Percentiles rank a stretch among this genome's conserved stretches.
These are phyloP conservation scores for Trichophyton simii DNA, from an alignment of 2,329 filamentous ascomycete genomes.

Conservation along the genomic window DNA sequence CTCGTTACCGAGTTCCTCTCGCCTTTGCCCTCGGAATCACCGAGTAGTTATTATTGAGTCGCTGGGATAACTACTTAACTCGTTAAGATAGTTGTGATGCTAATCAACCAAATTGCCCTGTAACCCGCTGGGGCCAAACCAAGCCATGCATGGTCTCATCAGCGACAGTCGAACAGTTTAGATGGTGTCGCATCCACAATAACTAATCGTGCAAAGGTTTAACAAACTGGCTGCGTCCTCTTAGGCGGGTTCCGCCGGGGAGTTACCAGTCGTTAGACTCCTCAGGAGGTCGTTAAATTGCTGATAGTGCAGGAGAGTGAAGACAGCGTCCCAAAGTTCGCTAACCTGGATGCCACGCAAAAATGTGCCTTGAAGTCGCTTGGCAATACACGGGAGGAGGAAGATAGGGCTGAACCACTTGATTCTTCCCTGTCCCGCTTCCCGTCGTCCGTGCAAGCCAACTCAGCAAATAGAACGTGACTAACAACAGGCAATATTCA, in stretches of 20 bases:
- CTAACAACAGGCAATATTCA: neutral
- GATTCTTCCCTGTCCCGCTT: neutral
- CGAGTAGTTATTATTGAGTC: neutral
- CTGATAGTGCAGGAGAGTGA: neutral
- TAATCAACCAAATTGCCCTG: no score
- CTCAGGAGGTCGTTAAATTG: neutral
- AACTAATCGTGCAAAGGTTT: neutral
- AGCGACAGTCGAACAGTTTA: neutral
- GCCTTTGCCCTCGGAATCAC: neutral
- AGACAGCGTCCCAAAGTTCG: neutral
- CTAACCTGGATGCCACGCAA: neutral
- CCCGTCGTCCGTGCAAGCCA: neutral
- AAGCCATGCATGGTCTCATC: neutral
- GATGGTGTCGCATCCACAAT: neutral
- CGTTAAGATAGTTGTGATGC: no score
- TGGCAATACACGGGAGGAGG: neutral
- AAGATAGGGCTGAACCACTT: slow-evolving; percentile 1
- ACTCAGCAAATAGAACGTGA: neutral
- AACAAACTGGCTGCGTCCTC: neutral
- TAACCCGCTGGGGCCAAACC: neutral
- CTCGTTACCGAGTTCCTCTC: neutral
- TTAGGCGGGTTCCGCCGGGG: neutral
- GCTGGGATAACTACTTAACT: no score
- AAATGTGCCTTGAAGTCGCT: neutral
- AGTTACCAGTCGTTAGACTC: neutral